phyloP scores from a whole-genome alignment of 1,284 basidiomycete genomes.

The Phellopilus nigrolimitatus region DNA sequence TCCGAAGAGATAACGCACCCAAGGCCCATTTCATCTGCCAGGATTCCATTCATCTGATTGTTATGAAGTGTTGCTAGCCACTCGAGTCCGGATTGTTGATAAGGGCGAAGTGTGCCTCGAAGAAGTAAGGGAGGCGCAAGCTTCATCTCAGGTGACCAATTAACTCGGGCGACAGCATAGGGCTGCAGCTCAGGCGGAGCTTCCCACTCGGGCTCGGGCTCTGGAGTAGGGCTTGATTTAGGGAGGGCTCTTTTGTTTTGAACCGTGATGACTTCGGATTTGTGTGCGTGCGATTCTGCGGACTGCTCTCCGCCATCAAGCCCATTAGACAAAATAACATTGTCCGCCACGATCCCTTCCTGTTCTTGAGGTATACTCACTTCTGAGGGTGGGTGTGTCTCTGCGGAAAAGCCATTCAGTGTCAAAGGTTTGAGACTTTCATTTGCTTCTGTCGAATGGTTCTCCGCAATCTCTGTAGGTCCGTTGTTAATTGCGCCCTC shows the following conservation, averaged over 20 bases:
- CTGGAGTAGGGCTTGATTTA: constrained; percentile 18
- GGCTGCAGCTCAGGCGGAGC: constrained; percentile 59
- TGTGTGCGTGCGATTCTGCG: neutral
- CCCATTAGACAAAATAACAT: neutral
- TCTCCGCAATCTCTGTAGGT: neutral
- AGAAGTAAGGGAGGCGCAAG: constrained; percentile 78
- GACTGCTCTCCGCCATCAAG: neutral
- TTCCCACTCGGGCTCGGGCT: constrained; percentile 23
- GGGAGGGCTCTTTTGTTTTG: constrained; percentile 18
- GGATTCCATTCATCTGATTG: constrained; percentile 88
- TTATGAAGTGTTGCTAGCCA: constrained; percentile 91
- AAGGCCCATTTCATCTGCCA: constrained; percentile 90
- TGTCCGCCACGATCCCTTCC: too few species aligned
- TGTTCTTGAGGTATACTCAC: neutral
- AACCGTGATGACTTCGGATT: neutral
- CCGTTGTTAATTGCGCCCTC: neutral
- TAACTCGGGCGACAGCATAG: constrained; percentile 62
- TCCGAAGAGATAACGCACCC: constrained; percentile 51
- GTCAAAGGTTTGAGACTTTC: neutral
- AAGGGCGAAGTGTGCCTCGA: constrained; percentile 85
- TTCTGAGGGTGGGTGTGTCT: neutral
- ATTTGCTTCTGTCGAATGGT: neutral
- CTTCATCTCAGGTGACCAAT: constrained; percentile 54
- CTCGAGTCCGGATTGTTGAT: constrained; percentile 91
- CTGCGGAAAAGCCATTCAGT: neutral